Percentiles rank a stretch among this genome's conserved stretches.
Conservation (phyloP, 371 early-diverging fungal genomes). For the Ecytonucleospora hepatopenaei region DNA sequence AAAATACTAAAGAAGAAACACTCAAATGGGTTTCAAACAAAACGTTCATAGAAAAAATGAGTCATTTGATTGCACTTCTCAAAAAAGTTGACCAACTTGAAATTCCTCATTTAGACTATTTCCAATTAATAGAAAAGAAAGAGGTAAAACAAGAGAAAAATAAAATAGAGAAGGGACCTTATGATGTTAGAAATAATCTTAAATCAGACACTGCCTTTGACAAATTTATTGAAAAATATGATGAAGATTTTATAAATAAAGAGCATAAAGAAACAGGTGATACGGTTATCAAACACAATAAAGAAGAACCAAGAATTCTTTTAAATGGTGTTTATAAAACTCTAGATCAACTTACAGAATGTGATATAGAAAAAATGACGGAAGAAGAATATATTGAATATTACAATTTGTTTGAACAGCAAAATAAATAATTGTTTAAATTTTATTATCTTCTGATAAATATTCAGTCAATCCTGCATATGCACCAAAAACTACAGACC, state of each 20-base stretch:
- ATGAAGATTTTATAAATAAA: neutral
- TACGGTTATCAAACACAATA: slow-evolving; percentile 7
- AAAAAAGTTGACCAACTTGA: slow-evolving; percentile 51
- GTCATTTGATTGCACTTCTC: slow-evolving; percentile 43
- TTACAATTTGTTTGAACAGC: slow-evolving; percentile 47
- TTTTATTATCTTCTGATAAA: slow-evolving; percentile 1
- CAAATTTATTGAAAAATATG: neutral
- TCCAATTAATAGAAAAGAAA: slow-evolving; percentile 43
- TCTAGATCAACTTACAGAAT: slow-evolving; percentile 54
- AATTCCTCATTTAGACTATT: slow-evolving; percentile 51
- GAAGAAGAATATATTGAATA: slow-evolving; percentile 57
- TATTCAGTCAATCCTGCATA: slow-evolving; percentile 11
- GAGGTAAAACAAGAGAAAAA: slow-evolving; percentile 18
- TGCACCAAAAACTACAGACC: slow-evolving; percentile 14
- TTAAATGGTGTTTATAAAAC: slow-evolving; percentile 49
- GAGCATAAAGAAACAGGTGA: neutral
- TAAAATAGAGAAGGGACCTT: slow-evolving; percentile 1
- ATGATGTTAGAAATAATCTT: slow-evolving; percentile 5
- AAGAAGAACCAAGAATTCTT: slow-evolving; percentile 12
- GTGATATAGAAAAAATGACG: slow-evolving; percentile 56
- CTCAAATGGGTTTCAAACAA: slow-evolving; percentile 27
- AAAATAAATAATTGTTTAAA: neutral
- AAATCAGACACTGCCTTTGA: slow-evolving; percentile 4
- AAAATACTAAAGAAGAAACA: slow-evolving; percentile 30
- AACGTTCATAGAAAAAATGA: slow-evolving; percentile 43